A percentile compares a stretch with the other conserved stretches of the same genome.
phyloP scores from a whole-genome alignment of 768 basidiomycete genomes.

The Rhodotorula kratochvilovae region DNA sequence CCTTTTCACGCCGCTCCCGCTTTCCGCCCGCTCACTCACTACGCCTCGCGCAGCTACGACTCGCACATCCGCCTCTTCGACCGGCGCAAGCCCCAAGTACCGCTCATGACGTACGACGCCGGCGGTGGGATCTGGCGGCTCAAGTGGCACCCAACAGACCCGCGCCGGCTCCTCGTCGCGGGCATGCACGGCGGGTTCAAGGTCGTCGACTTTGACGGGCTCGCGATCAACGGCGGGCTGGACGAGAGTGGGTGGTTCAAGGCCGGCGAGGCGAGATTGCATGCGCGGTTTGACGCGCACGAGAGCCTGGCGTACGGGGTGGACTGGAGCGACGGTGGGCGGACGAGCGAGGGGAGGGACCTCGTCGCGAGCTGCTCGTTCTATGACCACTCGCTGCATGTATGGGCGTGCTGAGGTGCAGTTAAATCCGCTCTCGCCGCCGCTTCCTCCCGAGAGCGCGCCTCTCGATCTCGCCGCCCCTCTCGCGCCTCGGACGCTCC shows the following conservation, averaged over 20 bases:
- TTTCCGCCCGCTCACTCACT: neutral
- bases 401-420: conserved; percentile 56
- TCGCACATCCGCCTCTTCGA: conserved; percentile 76
- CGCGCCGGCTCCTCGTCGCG: conserved; percentile 74
- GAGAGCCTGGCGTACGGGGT: conserved; percentile 81
- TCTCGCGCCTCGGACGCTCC: neutral
- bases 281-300: conserved; percentile 68
- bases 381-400: conserved; percentile 77
- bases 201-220: conserved; percentile 57
- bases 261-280: conserved; percentile 47
- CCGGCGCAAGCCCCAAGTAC: conserved; percentile 59
- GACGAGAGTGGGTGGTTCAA: conserved; percentile 19
- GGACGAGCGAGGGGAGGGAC: conserved; percentile 47
- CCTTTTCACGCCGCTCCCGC: neutral
- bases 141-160: conserved; percentile 80
- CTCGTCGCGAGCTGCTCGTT: conserved; percentile 86
- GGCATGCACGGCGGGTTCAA: conserved; percentile 99
- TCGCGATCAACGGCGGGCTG: conserved; percentile 28
- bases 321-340: conserved; percentile 68
- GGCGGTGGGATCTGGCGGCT: conserved; percentile 94
- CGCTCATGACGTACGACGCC: conserved; percentile 61
- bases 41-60: conserved; percentile 70
- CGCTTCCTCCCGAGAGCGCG: neutral
- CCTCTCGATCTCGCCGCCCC: too few species aligned
- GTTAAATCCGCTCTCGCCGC: neutral